Evolutionary conservation across 1,284 basidiomycete genomes (phyloP), one percentile per base, ranked within the genome.

Genomic region (Cerioporus squamosus): DNA sequence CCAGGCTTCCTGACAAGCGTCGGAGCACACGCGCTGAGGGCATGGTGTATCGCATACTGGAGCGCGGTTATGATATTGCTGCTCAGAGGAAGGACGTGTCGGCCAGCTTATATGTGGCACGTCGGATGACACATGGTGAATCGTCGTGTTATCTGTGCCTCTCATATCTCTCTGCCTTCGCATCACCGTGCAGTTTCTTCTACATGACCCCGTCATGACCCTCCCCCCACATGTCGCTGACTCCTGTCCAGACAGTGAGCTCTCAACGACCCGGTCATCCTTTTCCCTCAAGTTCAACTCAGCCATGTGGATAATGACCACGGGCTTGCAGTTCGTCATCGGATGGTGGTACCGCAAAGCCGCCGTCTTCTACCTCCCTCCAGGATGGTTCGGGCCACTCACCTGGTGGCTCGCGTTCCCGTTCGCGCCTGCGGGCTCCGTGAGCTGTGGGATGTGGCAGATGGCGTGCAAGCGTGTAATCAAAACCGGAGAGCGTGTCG

Each of bases 291-390:
- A 86, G 68, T 95, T 97, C 77, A 91, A 86, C 59, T 77, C 82
- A 2, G 68, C 84, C 17, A 68, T 97, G 20, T 97, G 93, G 93
- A 66, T 92, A 26, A 70, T 89, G 44, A 97, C 95, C 14, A 92
- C 92, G 0, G 94, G 94, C 10, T 72, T 90, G 42, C 93, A 94
- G 66, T 88, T 96, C 63, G 77, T 83, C 36, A 80, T 96, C 44
- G 90, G 92, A 12, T 95, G 93, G 88, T 96, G 90, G 89, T 95
- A 93, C 74, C 83, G 94, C 65, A 88, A 84, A 62, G 76, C 87
- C 23, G 87, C 95, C n/a, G 93, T 97, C 44, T 97, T 97, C 74
- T 98, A 87, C 76, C 82, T 97, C 2, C 95, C 95, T 1, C 78
- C 83, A 33, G 88, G 89, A 20, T 98, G 95, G 95, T 85, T 96